Base-by-base conservation (phyloP, 1,284 basidiomycete species). In the Trametes pubescens region DNA sequence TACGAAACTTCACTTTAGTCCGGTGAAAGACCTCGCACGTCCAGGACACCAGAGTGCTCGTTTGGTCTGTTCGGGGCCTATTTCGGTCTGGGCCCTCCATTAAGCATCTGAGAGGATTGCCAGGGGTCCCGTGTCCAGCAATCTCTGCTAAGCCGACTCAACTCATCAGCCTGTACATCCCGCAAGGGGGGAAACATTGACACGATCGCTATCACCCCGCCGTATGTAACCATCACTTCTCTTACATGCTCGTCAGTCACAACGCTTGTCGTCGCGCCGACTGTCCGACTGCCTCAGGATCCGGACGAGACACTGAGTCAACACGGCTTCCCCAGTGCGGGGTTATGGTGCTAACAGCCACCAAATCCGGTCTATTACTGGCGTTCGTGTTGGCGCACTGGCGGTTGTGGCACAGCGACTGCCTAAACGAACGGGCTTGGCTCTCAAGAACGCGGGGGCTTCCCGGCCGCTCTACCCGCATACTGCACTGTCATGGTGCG, bases 301-400 rank as follows among this genome's bases (percentile, higher is more conserved):
- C 62, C 58, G 62, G 34, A 18, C 54, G 16, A 57, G 22, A 32
- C n/a, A 49, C 57, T 60, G 62, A 64, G 58, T 64, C 56, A 64
- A 53, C 14, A 16, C 49, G 18, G 9, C 49, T 10, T 18, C 29
- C 32, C 7, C 29, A 32, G n/a, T 13, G 29, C 49, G 18, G 29
- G n/a, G 29, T 21, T 14, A 26, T 6, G 24, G n/a, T 16, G 22
- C 47, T 32, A 3, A 32, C 29, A 32, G 29, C 29, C 29, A 8
- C 29, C 29, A 32, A 32, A 32, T 32, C 29, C 29, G 29, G 29
- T 32, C 29, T 13, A 43, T 43, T 16, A 38, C 14, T 18, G 40
- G 40, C 40, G 40, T 43, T n/a, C 40, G 18, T 18, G 16, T 4
- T n/a, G 40, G 18, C 8, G 40, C 40, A 43, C 13, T 18, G 14